Evolutionary conservation across 176 grass and related monocot species (phyloP), one percentile per base, ranked within the genome.

Genomic region (Leersia perrieri): DNA sequence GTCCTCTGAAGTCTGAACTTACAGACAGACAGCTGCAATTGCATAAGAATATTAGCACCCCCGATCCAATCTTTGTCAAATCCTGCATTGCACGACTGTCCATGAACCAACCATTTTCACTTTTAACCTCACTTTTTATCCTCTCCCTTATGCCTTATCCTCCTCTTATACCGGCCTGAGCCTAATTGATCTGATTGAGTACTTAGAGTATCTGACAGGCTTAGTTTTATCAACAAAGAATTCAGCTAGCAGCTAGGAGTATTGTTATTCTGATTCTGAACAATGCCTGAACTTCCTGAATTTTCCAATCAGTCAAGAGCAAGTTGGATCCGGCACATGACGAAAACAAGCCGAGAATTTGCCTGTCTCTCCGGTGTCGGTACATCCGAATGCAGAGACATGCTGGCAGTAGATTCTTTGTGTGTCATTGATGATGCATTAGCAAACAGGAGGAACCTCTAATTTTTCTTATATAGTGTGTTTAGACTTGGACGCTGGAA

Each of bases 321-420:
- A 34, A 66, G 55, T 83, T 64, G 70, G 70, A 83, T 83, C 60
- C 44, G 57, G 58, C 82, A 75, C 87, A 85, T 58, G 87, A 71
- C 16, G 71, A 30, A 20, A 63, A 40, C 7, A 6, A 42, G 13
- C 26, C 1, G 20, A 4, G 76, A 63, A 20, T 7, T 75, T 2
- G 39, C 13, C 4, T 89, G 82, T 85, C 82, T 22, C 76, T 81
- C 53, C 63, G 15, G 40, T 89, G 87, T 80, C 72, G 55, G 72
- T 9, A 3, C 64, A 58, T 2, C 49, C 33, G 77, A 33, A 34
- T 29, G 77, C 66, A 89, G 64, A 8, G 26, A 33, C 41, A 60
- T 5, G 87, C 87, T 82, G 88, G 88, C 78, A 25, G 34, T 82
- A 73, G 88, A 82, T 89, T 81, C 88, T 72, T 70, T 57, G 62